Evolutionary conservation across 805 yeast species (phyloP).

Genomic region (Ogataea kodamae): DNA sequence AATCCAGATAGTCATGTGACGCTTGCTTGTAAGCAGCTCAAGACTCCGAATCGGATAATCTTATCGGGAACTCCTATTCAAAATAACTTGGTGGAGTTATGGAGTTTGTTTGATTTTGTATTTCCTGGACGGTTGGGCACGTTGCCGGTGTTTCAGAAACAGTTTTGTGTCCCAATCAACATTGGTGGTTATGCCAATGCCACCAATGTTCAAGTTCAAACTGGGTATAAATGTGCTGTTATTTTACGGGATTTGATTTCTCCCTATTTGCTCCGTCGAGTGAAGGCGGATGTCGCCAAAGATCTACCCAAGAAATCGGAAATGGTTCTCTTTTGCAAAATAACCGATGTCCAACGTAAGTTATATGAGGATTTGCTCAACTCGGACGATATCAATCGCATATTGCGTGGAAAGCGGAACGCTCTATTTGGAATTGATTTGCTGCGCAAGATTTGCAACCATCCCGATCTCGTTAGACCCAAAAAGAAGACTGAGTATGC

Average conservation of each 20-base stretch:
- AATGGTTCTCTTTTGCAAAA: conserved; percentile 86
- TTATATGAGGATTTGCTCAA: conserved; percentile 71
- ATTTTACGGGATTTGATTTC: conserved; percentile 82
- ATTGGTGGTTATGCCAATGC: conserved; percentile 99
- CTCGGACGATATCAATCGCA: conserved; percentile 71
- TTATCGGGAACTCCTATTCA: conserved; percentile 96
- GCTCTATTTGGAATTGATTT: conserved; percentile 88
- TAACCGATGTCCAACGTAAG: conserved; percentile 72
- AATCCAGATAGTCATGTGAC: conserved; percentile 92
- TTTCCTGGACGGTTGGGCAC: conserved; percentile 96
- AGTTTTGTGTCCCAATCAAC: conserved; percentile 88
- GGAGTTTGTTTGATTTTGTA: conserved; percentile 94
- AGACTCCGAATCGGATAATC: conserved; percentile 81
- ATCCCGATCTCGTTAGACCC: conserved; percentile 75
- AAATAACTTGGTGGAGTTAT: conserved; percentile 83
- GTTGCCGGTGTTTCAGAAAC: conserved; percentile 88
- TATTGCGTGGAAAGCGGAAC: conserved; percentile 71
- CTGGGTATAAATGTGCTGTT: conserved; percentile 95
- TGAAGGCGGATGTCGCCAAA: conserved; percentile 91
- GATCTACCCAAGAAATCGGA: conserved; percentile 92
- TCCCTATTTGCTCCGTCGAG: conserved; percentile 82
- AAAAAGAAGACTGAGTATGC: conserved; percentile 25
- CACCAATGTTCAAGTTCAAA: conserved; percentile 89
- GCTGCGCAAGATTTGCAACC: conserved; percentile 89
- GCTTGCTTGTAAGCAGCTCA: conserved; percentile 75